Base-by-base conservation (phyloP, 148 eudicot species). In the Nepenthes gracilis region DNA sequence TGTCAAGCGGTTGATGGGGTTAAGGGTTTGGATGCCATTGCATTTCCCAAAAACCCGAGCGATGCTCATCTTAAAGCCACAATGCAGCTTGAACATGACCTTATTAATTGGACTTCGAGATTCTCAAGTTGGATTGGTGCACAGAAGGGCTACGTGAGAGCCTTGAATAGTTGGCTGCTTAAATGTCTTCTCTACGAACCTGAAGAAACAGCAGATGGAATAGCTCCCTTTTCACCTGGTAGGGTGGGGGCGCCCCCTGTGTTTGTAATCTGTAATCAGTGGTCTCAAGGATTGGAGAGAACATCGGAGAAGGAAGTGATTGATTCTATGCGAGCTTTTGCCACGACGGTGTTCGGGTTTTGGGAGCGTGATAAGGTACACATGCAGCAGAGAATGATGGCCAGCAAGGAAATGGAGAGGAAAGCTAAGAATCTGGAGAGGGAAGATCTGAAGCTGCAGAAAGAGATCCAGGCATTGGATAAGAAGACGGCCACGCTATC, bases 191-290 rank as follows among this genome's bases (percentile, higher is more conserved):
- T 67, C 2, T 58, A 76, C 55, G 58, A 72, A 59, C 99, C 99
- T 7, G 95, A 84, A 76, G 89, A 75, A 74, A 93, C 99, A 12
- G 54, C 77, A 12, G 99, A 93, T 64, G 99, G 99, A 14, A 8
- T 64, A 32, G 85, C 77, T 64, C 99, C 96, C 12, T 89, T 77
- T 62, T 93, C 99, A 49, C 99, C 99, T 5, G 84, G 96, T 37
- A 79, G 97, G 55, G 80, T 85, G 6, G 97, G 99, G 15, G 96
- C 95, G 1, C 99, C 99, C 10, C 87, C 97, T 2, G 63, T 93
- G 3, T 93, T 93, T 60, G 89, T 86, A 7, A 67, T 89, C 47
- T 89, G 99, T 63, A 66, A 89, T 67, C 95, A 89, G 54, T 93
- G 99, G 99, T 72, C 84, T 48, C 97, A 86, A 60, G 77, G 95